These are phyloP conservation scores for Kwoniella dendrophila DNA, from an alignment of 768 basidiomycete species.

Conservation along the genomic window DNA sequence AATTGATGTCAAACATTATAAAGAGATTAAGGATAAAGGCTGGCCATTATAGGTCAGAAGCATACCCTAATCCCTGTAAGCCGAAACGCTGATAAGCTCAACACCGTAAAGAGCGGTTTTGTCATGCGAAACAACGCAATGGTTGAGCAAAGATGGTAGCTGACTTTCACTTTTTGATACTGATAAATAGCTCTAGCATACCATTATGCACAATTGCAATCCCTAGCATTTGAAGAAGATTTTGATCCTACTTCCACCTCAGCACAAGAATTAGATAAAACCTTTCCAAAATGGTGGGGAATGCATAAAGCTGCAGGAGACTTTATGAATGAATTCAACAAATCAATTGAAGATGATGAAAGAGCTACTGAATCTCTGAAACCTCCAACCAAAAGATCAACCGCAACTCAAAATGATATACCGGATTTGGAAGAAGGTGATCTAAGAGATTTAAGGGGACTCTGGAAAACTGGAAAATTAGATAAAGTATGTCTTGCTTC, in stretches of 20 bases:
- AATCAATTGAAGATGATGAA: conserved; percentile 68
- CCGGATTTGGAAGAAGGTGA: conserved; percentile 66
- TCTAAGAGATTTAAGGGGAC: conserved; percentile 73
- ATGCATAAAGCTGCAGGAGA: conserved; percentile 73
- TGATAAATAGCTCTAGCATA: conserved; percentile 69
- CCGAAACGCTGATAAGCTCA: background rate
- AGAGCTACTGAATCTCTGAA: conserved; percentile 61
- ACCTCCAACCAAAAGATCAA: conserved; percentile 29
- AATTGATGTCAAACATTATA: conserved; percentile 72
- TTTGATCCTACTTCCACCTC: conserved; percentile 66
- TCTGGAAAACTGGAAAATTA: conserved; percentile 65
- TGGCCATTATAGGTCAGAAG: conserved; percentile 72
- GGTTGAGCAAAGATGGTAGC: too few species aligned
- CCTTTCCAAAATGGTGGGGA: conserved; percentile 71
- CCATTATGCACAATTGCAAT: conserved; percentile 87
- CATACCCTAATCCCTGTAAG: conserved; percentile 72
- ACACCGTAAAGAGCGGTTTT: background rate
- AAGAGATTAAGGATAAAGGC: conserved; percentile 76
- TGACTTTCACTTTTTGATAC: background rate
- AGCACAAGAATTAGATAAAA: conserved; percentile 69
- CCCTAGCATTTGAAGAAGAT: conserved; percentile 87
- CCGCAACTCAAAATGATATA: background rate
- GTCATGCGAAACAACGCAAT: background rate
- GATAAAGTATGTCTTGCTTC: conserved; percentile 63
- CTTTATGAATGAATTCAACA: conserved; percentile 73